Evolutionary conservation across 1,284 basidiomycete genomes (phyloP), one percentile per base, ranked within the genome.

Genomic region (Melanopsichium pennsylvanicum): DNA sequence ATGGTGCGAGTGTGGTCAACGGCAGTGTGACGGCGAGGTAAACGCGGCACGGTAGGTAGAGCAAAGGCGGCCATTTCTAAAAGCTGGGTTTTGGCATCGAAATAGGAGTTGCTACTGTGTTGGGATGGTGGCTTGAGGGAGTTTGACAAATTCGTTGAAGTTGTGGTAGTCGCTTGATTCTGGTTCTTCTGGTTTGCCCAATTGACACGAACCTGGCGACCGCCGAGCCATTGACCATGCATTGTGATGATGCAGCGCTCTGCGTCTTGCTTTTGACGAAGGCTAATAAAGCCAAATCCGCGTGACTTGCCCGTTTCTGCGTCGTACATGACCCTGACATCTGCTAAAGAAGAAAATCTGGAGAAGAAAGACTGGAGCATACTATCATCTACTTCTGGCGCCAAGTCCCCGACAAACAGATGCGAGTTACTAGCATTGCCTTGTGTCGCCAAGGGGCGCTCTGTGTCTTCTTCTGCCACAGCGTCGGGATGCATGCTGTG

Each of bases 171-270:
- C 18, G 27, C 2, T 16, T 58, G 89, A 11, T 57, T 72, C 82
- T 93, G 91, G 21, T 92, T 96, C 86, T 97, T 97, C 84, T 94
- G 94, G 84, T 96, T 97, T 42, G 95, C 95, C 95, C 95, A 99
- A 84, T 99, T 98, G 83, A 98, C 94, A 66, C 95, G 90, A 78
- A 99, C 97, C 50, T 94, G 93, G 63, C 96, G 88, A 38, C 92
- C 92, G 43, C 95, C 95, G 35, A 99, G 87, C 93, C 93, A 98
- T 85, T 98, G 95, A 52, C 96, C 96, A 79, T 98, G 97, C 94
- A 97, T 97, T 48, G 93, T 93, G 26, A 90, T 90, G 80, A 97
- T 98, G 40, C 95, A 94, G 82, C 95, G 92, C 82, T 97, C 94
- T 25, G 96, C 96, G 78, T 99, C 95, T 46, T 91, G 90, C 84